Conservation (phyloP, 2,329 filamentous ascomycete species). For the Thelonectria discophora region DNA sequence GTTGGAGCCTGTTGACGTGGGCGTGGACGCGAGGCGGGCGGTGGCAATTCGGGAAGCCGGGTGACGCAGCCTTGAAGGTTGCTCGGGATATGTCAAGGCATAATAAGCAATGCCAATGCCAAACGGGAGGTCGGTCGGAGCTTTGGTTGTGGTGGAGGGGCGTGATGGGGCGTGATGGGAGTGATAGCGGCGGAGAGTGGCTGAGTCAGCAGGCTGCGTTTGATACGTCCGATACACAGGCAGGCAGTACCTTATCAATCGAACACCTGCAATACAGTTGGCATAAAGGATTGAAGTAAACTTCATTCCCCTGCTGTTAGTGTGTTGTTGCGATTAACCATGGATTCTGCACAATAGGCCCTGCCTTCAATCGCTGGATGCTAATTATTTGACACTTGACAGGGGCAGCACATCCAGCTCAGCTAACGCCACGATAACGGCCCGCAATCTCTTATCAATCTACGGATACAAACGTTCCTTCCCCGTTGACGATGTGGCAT, state of each 20-base stretch:
- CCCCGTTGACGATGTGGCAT: too few species aligned
- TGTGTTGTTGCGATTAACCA: too few species aligned
- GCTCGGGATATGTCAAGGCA: neutral
- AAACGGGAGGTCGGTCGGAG: neutral
- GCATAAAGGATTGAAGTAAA: too few species aligned
- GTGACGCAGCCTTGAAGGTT: conserved; percentile 36
- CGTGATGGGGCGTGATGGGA: conserved; percentile 9
- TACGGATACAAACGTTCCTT: neutral
- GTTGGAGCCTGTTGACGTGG: conserved; percentile 27
- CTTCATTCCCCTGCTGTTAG: too few species aligned
- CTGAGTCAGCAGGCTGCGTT: conserved; percentile 25
- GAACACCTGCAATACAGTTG: neutral
- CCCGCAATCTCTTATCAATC: neutral
- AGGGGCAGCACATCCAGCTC: too few species aligned
- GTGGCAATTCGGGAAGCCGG: conserved; percentile 30
- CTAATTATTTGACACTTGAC: too few species aligned
- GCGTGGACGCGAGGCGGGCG: conserved; percentile 17
- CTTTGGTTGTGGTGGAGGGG: conserved; percentile 1
- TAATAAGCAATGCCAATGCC: neutral
- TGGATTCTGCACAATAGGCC: too few species aligned
- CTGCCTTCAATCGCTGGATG: too few species aligned
- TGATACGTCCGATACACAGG: neutral
- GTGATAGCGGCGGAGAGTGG: conserved; percentile 2
- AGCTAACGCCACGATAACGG: too few species aligned
- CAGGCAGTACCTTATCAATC: neutral